Base-by-base conservation (phyloP, 2,329 filamentous ascomycete species). In the Aciculosporium take region DNA sequence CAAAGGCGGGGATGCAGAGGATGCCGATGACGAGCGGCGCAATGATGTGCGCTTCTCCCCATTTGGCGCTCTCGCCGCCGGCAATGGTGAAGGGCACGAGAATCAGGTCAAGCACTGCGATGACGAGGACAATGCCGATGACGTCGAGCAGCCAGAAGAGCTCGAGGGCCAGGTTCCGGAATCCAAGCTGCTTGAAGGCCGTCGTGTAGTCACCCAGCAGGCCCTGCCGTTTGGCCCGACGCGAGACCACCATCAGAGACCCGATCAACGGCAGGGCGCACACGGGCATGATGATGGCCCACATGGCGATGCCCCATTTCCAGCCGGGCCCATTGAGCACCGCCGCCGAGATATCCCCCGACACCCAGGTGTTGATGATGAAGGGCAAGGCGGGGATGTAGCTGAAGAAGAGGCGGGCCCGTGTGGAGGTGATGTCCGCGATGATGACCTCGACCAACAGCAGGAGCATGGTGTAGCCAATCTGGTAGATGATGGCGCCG, bases 241-340 rank as follows among this genome's bases (percentile, higher is more conserved):
- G 60, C 39, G 74, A 69, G 52, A 79, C 75, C 48, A 67, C 56
- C 41, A 71, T 59, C 47, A 82, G 64, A 10, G 81, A 60, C 12
- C 65, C 52, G 28, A 73, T 71, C 17, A 84, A 63, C 0, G 81
- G 81, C 15, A 76, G 45, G 24, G 71, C 72, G 36, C 79, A 68
- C 30, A 71, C 58, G 1, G 79, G 79, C 5, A 76, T 63, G 45
- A 84, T 67, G 48, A 85, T 78, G 30, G 72, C 66, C 59, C 80
- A 84, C 48, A 70, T 67, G 32, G 77, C 80, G 51, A 78, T 84
- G 1, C 69, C 78, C 80, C 79, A 84, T 30, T 76, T 69, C 72
- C 74, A 84, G 36, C 39, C 41, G 15, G 40, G 41, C 5, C 41
- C 37, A 2, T 42, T 15, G 2, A 45, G 33, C 46, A 81, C 73